Conservation (phyloP, 2,329 filamentous ascomycete species). For the Calycina herbarum region DNA sequence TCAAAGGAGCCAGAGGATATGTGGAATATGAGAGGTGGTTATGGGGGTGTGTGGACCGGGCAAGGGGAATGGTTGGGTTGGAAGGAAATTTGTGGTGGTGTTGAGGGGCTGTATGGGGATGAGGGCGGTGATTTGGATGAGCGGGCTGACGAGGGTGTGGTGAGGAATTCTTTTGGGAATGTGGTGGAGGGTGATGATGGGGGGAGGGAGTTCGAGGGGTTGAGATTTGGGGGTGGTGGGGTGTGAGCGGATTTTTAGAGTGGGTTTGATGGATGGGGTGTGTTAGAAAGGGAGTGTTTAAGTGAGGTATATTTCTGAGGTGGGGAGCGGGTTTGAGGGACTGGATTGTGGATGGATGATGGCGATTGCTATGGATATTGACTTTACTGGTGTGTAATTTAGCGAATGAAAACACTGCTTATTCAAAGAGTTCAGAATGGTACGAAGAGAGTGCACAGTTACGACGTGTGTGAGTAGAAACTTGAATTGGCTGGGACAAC, state of each 20-base stretch:
- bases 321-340: too few relatives aligned
- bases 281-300: too few relatives aligned
- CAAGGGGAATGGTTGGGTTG: not conserved
- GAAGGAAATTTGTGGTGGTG: not conserved
- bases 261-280: too few relatives aligned
- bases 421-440: too few relatives aligned
- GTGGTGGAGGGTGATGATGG: not conserved
- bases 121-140: not conserved
- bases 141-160: not conserved
- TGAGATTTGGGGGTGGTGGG: not conserved
- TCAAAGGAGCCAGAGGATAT: conserved; percentile 27
- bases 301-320: too few relatives aligned
- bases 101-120: not conserved
- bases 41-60: conserved; percentile 55
- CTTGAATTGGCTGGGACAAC: too few relatives aligned
- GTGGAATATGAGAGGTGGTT: conserved; percentile 52
- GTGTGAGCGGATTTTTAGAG: not conserved
- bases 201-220: not conserved
- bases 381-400: too few relatives aligned
- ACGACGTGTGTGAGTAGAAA: too few relatives aligned
- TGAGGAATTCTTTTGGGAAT: not conserved
- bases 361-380: too few relatives aligned
- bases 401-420: too few relatives aligned
- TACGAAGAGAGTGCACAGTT: too few relatives aligned
- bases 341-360: too few relatives aligned